phyloP scores from a whole-genome alignment of 768 basidiomycete genomes.

The Sporobolomyces pararoseus region DNA sequence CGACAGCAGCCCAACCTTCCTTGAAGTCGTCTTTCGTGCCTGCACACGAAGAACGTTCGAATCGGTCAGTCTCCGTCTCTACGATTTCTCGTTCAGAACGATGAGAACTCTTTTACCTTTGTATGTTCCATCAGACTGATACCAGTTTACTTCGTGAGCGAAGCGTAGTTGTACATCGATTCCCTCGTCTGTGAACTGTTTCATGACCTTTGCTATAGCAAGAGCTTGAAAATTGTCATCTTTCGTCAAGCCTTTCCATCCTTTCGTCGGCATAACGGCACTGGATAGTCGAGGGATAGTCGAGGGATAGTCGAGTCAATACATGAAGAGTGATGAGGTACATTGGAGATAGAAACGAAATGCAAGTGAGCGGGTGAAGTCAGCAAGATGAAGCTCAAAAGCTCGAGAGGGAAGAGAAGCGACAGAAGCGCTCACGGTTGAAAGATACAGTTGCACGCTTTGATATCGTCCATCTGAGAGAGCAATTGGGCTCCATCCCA shows the following conservation, averaged over 20 bases:
- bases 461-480: slow-evolving; percentile 29
- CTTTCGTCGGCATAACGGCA: slow-evolving; percentile 40
- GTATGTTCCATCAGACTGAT: slow-evolving; percentile 41
- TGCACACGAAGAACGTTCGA: too few species aligned
- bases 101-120: too few species aligned
- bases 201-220: slow-evolving; percentile 45
- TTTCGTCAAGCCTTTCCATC: slow-evolving; percentile 40
- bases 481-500: slow-evolving; percentile 28
- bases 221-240: slow-evolving; percentile 41
- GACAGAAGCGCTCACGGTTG: slow-evolving; percentile 12
- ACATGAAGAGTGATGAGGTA: too few species aligned
- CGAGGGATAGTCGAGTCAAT: too few species aligned
- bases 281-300: too few species aligned
- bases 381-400: too few species aligned
- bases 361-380: too few species aligned
- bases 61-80: too few species aligned
- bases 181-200: slow-evolving; percentile 45
- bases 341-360: too few species aligned
- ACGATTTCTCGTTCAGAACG: too few species aligned
- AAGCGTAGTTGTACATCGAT: slow-evolving; percentile 45
- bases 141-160: slow-evolving; percentile 32
- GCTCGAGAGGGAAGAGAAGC: background rate
- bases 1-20: slow-evolving; percentile 41
- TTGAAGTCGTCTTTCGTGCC: slow-evolving; percentile 40
- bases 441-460: slow-evolving; percentile 33